Conservation (phyloP, 331 rosid species). For the Quercus lobata region DNA sequence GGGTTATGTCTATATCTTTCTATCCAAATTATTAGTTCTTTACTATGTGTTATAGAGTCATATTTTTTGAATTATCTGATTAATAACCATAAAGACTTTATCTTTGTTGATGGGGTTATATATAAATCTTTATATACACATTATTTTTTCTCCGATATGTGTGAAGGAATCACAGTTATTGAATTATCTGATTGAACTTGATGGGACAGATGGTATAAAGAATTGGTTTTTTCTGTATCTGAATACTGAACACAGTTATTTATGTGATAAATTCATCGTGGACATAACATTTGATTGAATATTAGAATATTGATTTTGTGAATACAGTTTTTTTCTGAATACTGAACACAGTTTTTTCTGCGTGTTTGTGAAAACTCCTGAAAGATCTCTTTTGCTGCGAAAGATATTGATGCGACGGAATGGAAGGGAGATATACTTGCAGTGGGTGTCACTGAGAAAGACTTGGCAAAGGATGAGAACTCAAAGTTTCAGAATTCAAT, state of each 20-base stretch:
- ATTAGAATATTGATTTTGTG: not conserved
- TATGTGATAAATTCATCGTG: not conserved
- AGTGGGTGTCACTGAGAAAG: conserved; percentile 93
- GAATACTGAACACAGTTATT: not conserved
- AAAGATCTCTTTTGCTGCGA: conserved; percentile 68
- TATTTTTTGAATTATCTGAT: not conserved
- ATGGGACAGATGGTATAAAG: not conserved
- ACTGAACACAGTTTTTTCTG: conserved; percentile 15
- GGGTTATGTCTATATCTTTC: not conserved
- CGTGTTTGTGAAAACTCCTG: conserved; percentile 42
- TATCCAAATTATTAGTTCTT: conserved; percentile 1
- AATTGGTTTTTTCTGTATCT: not conserved
- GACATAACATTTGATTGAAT: not conserved
- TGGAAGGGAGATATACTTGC: conserved; percentile 96
- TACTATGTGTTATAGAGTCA: not conserved
- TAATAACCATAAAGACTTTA: not conserved
- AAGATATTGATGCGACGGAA: conserved; percentile 66
- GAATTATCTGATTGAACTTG: not conserved
- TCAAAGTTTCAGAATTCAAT: conserved; percentile 66
- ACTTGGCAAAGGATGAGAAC: conserved; percentile 57
- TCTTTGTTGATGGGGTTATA: not conserved
- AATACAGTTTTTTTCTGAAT: not conserved
- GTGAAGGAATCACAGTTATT: not conserved
- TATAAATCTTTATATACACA: not conserved
- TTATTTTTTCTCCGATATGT: not conserved